Evolutionary conservation across 2,329 filamentous ascomycete species (phyloP), one percentile per base, ranked within the genome.

Genomic region (Colletotrichum costaricense): DNA sequence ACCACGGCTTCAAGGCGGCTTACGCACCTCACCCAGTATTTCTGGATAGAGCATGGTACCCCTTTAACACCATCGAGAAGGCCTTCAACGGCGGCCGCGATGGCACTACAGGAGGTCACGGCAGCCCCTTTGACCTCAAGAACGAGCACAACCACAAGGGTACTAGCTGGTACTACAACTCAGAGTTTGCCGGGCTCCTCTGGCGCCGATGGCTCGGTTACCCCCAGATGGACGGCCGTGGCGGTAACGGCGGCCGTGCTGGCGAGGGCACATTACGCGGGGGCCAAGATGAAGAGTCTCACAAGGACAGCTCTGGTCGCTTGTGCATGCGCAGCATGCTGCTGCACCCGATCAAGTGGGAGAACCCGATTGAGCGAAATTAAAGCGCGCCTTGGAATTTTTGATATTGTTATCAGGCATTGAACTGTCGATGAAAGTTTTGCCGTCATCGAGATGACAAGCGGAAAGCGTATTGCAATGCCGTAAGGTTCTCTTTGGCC

Each of bases 81-180:
- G 90, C 93, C 9, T 96, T 97, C 86, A 97, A 97, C 79, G 92
- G 90, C 33, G 93, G 93, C 28, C 85, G 88, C n/a, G 90, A 93
- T 76, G 91, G 91, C 74, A 91, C 89, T 1, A 88, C 91, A 0
- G 89, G 91, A 8, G 90, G 93, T 1, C 85, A 86, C 35, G 91
- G 93, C 46, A 92, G 91, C 52, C 88, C 93, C 7, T 95, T 93
- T 76, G 91, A 92, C 69, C 78, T 88, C 24, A 88, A 89, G 76
- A 91, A 94, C 66, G 94, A 97, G 82, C 93, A 95, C 81, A 95
- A 95, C 81, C 95, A 96, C 84, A 90, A 90, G 77, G 94, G 94
- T 16, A 92, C 92, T 56, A 95, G 89, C 57, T 97, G 94, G 93
- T 97, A 96, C 82, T 97, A 95, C 82, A 93, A 95, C 77, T 92